Percentiles rank a stretch among this genome's conserved stretches.
Conservation (phyloP, 2,329 filamentous ascomycete species). For the Trichophyton rubrum region DNA sequence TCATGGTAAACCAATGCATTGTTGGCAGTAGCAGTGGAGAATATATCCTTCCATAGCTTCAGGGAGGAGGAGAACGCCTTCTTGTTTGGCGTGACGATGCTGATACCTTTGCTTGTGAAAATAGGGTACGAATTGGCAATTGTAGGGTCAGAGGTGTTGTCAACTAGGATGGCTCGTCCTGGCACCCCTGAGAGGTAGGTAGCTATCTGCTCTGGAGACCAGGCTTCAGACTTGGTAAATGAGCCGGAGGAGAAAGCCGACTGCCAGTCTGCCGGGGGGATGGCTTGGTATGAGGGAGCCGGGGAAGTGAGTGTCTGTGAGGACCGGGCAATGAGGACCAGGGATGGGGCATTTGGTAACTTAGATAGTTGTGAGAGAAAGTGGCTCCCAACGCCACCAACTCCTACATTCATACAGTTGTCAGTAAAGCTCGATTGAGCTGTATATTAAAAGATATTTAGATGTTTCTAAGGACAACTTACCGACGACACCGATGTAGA, state of each 20-base stretch:
- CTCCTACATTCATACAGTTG: slow-evolving; percentile 45
- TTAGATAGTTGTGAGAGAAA: slow-evolving; percentile 73
- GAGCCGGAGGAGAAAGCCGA: slow-evolving; percentile 50
- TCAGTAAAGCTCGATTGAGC: not conserved
- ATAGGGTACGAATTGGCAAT: slow-evolving; percentile 72
- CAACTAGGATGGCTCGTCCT: slow-evolving; percentile 68
- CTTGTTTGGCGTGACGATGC: slow-evolving; percentile 94
- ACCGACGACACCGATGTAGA: slow-evolving; percentile 35
- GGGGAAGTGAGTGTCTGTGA: slow-evolving; percentile 66
- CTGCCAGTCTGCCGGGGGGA: slow-evolving; percentile 47
- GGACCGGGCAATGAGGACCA: slow-evolving; percentile 77
- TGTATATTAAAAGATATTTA: not conserved
- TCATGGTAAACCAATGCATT: slow-evolving; percentile 84
- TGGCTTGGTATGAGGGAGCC: slow-evolving; percentile 51
- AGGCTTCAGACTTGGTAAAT: slow-evolving; percentile 37
- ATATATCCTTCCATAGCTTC: slow-evolving; percentile 77
- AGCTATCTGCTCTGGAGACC: slow-evolving; percentile 56
- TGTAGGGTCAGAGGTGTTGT: slow-evolving; percentile 88
- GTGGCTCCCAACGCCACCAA: slow-evolving; percentile 82
- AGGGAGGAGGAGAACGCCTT: slow-evolving; percentile 84
- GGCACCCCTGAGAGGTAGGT: slow-evolving; percentile 69
- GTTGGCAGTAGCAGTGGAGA: slow-evolving; percentile 50
- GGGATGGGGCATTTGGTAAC: slow-evolving; percentile 56
- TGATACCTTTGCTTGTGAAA: slow-evolving; percentile 70
- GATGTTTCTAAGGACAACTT: slow-evolving; percentile 7